Evolutionary conservation across 176 grass and related monocot genomes (phyloP), one percentile per base, ranked within the genome.

Genomic region (Cenchrus americanus): DNA sequence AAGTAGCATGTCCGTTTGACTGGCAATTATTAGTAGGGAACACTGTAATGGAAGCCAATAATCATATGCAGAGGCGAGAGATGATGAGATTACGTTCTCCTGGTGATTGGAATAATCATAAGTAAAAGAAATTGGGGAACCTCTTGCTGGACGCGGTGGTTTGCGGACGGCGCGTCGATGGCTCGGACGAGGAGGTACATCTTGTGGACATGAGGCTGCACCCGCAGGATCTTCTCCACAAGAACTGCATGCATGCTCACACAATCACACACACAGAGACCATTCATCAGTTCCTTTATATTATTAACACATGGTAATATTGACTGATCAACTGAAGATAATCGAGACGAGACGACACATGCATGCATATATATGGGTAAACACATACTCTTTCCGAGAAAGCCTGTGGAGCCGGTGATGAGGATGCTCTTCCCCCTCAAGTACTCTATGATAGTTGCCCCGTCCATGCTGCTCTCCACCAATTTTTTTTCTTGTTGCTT

Each of bases 351-450:
- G n/a, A n/a, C 6, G 21, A 10, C 14, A 11, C 34, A 70, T 11
- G 8, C 3, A 24, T n/a, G n/a, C n/a, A n/a, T n/a, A n/a, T n/a
- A n/a, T 60, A 1, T 9, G 14, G 14, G 5, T 30, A 30, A 11
- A 12, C 0, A 82, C 88, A 14, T 91, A 97, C 95, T 89, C 84
- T 94, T 97, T 27, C 88, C 95, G 18, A 94, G 88, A 62, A 97
- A 97, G 32, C 95, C 95, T 14, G 95, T 97, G 13, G 92, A 89
- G n/a, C 95, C 92, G 10, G 92, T 97, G 84, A 97, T 44, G 58
- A 97, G 92, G 78, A 93, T 60, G 73, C 21, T 94, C 88, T 97
- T 97, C 41, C 80, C 88, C 84, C 91, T 93, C 84, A 94, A 94
- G 44, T 86, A 89, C 21, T 66, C 90, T 22, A 80, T 77, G 75